Evolutionary conservation across 2,329 filamentous ascomycete species (phyloP).

Genomic region (Claviceps sp.): DNA sequence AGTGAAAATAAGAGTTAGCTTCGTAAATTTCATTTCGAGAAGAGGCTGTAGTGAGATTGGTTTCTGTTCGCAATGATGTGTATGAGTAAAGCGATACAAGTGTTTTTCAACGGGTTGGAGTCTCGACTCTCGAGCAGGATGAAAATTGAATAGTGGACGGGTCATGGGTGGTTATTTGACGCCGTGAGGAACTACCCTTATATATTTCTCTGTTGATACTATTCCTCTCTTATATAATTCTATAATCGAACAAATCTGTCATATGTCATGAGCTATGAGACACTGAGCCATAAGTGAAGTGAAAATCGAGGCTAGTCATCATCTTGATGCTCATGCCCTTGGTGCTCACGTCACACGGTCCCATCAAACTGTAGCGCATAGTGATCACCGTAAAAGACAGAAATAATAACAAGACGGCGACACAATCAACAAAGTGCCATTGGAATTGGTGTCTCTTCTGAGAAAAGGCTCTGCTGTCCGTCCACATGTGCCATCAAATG

Average conservation of each 20-base stretch:
- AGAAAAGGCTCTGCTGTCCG: too few species aligned
- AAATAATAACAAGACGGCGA: too few species aligned
- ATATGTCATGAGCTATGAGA: background rate
- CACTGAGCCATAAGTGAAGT: background rate
- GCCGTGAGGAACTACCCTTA: background rate
- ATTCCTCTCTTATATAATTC: background rate
- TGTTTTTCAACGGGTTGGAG: background rate
- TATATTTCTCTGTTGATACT: too few species aligned
- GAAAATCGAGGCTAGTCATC: background rate
- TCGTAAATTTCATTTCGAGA: slow-evolving; percentile 4
- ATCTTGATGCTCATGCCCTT: background rate
- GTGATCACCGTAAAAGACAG: too few species aligned
- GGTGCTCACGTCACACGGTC: background rate
- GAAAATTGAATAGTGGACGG: background rate
- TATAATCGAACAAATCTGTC: background rate
- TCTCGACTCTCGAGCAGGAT: too few species aligned
- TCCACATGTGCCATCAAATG: background rate
- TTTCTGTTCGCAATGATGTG: background rate
- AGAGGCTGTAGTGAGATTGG: background rate
- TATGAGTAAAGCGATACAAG: background rate
- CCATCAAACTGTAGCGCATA: background rate
- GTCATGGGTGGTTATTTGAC: background rate
- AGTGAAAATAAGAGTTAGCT: background rate
- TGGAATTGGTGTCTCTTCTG: too few species aligned
- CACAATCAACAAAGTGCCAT: background rate